These are phyloP conservation scores for Epichloe uncinata DNA, from an alignment of 2,329 filamentous ascomycete genomes.

Conservation along the genomic window DNA sequence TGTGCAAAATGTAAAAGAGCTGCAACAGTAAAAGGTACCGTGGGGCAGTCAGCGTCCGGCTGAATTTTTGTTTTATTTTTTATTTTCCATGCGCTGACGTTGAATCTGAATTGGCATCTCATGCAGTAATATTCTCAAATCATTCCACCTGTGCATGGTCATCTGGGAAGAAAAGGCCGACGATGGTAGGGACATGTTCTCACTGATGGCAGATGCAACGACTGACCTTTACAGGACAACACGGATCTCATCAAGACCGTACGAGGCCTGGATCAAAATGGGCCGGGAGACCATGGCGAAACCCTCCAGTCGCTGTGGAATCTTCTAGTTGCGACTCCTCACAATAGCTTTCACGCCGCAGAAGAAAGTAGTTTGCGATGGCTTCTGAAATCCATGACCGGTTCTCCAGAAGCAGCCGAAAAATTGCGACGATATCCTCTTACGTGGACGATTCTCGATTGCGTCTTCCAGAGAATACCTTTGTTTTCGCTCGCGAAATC, in stretches of 20 bases:
- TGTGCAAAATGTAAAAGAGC: not conserved
- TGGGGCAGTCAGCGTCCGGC: not conserved
- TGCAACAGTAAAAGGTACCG: not conserved
- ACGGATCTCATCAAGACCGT: slow-evolving; percentile 36
- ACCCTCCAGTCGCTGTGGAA: slow-evolving; percentile 38
- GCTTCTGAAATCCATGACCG: slow-evolving; percentile 49
- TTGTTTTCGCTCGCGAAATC: slow-evolving; percentile 56
- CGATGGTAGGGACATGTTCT: slow-evolving; percentile 1
- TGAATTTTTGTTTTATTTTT: slow-evolving; percentile 1
- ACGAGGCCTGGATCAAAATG: slow-evolving; percentile 41
- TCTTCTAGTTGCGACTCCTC: slow-evolving; percentile 28
- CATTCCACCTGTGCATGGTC: not conserved
- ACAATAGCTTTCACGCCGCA: slow-evolving; percentile 34
- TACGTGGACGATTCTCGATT: slow-evolving; percentile 48
- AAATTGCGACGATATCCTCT: slow-evolving; percentile 40
- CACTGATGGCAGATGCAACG: not conserved
- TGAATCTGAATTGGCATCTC: not conserved
- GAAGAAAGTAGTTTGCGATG: slow-evolving; percentile 48
- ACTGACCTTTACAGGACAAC: slow-evolving; percentile 14
- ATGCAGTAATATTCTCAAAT: not conserved
- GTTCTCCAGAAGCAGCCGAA: slow-evolving; percentile 32
- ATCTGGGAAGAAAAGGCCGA: not conserved
- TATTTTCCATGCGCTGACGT: not conserved
- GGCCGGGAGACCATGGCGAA: slow-evolving; percentile 28
- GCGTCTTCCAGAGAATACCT: slow-evolving; percentile 51